Percentiles rank a stretch among this genome's conserved stretches.
Conservation (phyloP, 148 eudicot species). For the Rhododendron vialii region DNA sequence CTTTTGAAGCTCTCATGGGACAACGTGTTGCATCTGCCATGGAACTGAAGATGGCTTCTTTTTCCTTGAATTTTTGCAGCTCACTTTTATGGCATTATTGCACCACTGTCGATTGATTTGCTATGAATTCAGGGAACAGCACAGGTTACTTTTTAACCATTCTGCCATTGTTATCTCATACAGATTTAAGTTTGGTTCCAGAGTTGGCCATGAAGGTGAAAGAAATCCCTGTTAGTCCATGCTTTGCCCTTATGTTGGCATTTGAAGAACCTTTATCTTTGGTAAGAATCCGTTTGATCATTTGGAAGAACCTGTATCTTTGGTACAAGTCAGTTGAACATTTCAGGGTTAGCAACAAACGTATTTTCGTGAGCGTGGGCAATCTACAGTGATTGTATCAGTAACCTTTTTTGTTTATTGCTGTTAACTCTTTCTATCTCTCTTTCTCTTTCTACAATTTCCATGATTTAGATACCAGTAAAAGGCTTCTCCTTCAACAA, state of each 20-base stretch:
- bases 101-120: not conserved
- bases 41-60: not conserved
- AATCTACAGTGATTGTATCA: not conserved
- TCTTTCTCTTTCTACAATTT: not conserved
- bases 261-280: conserved; percentile 63
- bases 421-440: not conserved
- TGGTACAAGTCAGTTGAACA: conserved; percentile 36
- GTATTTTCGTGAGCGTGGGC: not conserved
- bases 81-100: not conserved
- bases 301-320: conserved; percentile 57
- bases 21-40: not conserved
- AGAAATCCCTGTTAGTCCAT: conserved; percentile 65
- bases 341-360: not conserved
- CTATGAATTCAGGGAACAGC: not conserved
- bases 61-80: not conserved
- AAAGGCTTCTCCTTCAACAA: conserved; percentile 67
- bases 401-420: not conserved
- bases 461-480: conserved; percentile 47
- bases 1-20: not conserved
- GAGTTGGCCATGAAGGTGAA: conserved; percentile 47
- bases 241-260: conserved; percentile 95
- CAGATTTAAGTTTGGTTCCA: conserved; percentile 63
- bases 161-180: conserved; percentile 7
- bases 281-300: conserved; percentile 40
- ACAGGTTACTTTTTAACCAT: not conserved